A percentile compares a stretch with the other conserved stretches of the same genome.
These are phyloP conservation scores for Vigna reflexopilosa DNA, from an alignment of 306 rosid species.

Conservation along the genomic window DNA sequence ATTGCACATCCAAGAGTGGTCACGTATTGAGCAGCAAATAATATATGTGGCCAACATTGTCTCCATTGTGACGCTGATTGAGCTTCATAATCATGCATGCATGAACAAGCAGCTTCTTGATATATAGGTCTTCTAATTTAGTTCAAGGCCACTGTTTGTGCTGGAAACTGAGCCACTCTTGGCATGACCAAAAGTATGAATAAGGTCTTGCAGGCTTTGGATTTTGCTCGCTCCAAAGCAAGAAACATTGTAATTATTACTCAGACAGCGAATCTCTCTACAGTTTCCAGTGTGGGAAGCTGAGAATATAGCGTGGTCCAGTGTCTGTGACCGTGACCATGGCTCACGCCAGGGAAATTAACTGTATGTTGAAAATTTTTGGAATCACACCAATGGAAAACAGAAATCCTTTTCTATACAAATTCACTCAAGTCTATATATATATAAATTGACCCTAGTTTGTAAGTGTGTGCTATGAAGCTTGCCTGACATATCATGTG, in stretches of 20 bases:
- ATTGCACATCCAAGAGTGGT: slow-evolving; percentile 33
- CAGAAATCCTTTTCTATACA: background rate
- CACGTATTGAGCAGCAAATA: slow-evolving; percentile 1
- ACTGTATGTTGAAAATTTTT: background rate
- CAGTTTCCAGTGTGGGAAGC: background rate
- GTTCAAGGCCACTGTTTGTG: slow-evolving; percentile 21
- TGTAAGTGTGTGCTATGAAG: no score
- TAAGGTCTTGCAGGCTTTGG: slow-evolving; percentile 14
- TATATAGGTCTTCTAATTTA: slow-evolving; percentile 6
- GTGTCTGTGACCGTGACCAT: background rate
- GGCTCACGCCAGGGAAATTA: slow-evolving; percentile 32
- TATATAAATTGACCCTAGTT: no score
- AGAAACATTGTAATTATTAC: slow-evolving; percentile 29
- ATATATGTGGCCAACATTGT: background rate
- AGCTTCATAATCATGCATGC: slow-evolving; percentile 3
- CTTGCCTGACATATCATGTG: no score
- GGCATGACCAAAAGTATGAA: slow-evolving; percentile 20
- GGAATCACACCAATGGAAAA: slow-evolving; percentile 1
- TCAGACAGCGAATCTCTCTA: slow-evolving; percentile 33
- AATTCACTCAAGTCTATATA: background rate
- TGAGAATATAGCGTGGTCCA: slow-evolving; percentile 36
- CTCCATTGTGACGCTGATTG: background rate
- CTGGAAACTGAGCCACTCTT: slow-evolving; percentile 31
- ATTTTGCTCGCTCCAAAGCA: slow-evolving; percentile 19
- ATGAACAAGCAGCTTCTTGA: background rate